These are phyloP conservation scores for Kernera saxatilis DNA, from an alignment of 345 rosid genomes.

Conservation along the genomic window DNA sequence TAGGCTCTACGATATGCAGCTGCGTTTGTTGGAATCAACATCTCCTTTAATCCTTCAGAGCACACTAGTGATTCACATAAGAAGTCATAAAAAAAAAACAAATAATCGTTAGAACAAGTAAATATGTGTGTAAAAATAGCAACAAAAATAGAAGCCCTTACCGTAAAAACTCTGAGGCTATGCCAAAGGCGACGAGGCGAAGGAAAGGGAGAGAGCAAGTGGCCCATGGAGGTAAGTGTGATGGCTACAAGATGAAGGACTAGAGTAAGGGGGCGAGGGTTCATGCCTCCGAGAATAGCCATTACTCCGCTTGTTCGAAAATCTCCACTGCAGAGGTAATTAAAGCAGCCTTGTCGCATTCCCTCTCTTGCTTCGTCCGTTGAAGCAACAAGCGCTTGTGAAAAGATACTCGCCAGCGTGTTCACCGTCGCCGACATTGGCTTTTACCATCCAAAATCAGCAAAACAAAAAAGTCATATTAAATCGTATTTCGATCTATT, in stretches of 20 bases:
- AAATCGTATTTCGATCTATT: not conserved
- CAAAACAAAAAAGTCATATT: not conserved
- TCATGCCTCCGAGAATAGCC: conserved; percentile 33
- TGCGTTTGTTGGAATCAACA: conserved; percentile 35
- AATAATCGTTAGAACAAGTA: not conserved
- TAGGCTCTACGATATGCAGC: conserved; percentile 12
- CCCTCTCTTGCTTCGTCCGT: conserved; percentile 31
- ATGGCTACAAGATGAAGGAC: conserved; percentile 30
- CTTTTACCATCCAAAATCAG: conserved; percentile 9
- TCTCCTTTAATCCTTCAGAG: conserved; percentile 45
- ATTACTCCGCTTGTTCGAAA: conserved; percentile 17
- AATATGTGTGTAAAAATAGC: not conserved
- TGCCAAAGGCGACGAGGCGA: conserved; percentile 34
- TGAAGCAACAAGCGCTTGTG: conserved; percentile 25
- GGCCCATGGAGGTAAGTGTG: conserved; percentile 27
- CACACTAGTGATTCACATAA: conserved; percentile 26
- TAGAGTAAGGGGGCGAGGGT: conserved; percentile 24
- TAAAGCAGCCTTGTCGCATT: conserved; percentile 32
- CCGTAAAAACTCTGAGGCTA: conserved; percentile 25
- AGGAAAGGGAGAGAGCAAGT: conserved; percentile 33
- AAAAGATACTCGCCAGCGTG: conserved; percentile 26
- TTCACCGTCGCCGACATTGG: conserved; percentile 38
- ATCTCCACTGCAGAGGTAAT: conserved; percentile 25
- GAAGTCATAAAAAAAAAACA: not conserved
- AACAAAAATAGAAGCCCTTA: not conserved